These are phyloP conservation scores for Suillus alpinus DNA, from an alignment of 768 basidiomycete species.

Conservation along the genomic window DNA sequence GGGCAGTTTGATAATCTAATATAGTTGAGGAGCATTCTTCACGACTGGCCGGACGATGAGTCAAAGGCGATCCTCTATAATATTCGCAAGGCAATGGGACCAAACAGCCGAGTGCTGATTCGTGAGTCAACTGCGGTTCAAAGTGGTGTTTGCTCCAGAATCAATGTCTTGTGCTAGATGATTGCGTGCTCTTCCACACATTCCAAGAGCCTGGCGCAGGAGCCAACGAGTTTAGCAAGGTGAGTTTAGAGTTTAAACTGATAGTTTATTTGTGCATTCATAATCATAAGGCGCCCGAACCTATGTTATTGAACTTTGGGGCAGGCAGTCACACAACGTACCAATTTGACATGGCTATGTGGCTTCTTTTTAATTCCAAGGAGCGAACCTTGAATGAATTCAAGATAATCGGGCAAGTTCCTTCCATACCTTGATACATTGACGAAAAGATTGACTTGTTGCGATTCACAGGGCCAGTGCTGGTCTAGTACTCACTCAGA, in stretches of 20 bases:
- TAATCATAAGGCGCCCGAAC: conserved; percentile 36
- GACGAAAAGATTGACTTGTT: no score
- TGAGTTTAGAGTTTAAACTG: background rate
- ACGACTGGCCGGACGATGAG: conserved; percentile 36
- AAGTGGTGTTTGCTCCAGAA: background rate
- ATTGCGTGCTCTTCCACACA: conserved; percentile 17
- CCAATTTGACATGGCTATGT: no score
- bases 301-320: conserved; percentile 33
- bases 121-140: conserved; percentile 21
- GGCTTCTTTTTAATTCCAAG: no score
- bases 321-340: no score
- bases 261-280: conserved; percentile 4
- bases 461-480: no score
- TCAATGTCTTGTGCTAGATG: conserved; percentile 13
- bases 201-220: conserved; percentile 5
- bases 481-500: no score
- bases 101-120: conserved; percentile 31
- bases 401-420: no score
- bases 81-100: conserved; percentile 25
- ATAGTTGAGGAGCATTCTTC: conserved; percentile 28
- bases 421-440: no score
- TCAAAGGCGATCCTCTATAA: conserved; percentile 29
- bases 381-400: no score
- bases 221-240: background rate
- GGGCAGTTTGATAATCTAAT: background rate